These are phyloP conservation scores for Claviceps cyperi DNA, from an alignment of 2,329 filamentous ascomycete genomes.

Conservation along the genomic window DNA sequence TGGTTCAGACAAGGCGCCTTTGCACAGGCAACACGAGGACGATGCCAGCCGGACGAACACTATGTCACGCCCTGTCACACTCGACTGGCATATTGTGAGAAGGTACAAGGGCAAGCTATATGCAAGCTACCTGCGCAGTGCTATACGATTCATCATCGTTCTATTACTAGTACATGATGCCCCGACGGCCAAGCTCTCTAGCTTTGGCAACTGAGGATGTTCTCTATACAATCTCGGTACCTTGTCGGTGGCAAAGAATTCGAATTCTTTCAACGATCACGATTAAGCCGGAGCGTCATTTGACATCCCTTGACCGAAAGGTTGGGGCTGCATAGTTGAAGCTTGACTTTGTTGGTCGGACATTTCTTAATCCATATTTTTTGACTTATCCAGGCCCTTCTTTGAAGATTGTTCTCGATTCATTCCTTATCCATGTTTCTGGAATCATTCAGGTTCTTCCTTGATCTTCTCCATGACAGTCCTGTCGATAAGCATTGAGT, in stretches of 20 bases:
- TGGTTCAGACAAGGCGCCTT: background rate
- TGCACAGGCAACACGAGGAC: background rate
- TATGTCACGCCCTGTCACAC: background rate
- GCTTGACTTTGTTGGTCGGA: conserved; percentile 94
- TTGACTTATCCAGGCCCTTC: background rate
- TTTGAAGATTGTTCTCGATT: no score
- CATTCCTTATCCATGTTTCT: no score
- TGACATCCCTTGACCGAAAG: conserved; percentile 71
- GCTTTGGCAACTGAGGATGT: conserved; percentile 48
- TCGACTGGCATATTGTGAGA: no score
- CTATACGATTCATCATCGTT: conserved; percentile 5
- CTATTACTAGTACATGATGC: conserved; percentile 18
- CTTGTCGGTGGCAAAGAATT: conserved; percentile 69
- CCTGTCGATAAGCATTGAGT: background rate
- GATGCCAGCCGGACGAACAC: background rate
- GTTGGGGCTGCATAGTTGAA: conserved; percentile 68
- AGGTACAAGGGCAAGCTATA: no score
- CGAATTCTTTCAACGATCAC: conserved; percentile 46
- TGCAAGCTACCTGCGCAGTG: background rate
- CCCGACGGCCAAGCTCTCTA: conserved; percentile 38
- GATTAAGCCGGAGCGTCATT: conserved; percentile 99
- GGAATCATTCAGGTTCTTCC: background rate
- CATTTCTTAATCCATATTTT: conserved; percentile 26
- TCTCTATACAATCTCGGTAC: conserved; percentile 67
- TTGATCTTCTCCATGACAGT: background rate